Base-by-base conservation (phyloP, 345 rosid genomes). In the Eucalyptus caleyi region DNA sequence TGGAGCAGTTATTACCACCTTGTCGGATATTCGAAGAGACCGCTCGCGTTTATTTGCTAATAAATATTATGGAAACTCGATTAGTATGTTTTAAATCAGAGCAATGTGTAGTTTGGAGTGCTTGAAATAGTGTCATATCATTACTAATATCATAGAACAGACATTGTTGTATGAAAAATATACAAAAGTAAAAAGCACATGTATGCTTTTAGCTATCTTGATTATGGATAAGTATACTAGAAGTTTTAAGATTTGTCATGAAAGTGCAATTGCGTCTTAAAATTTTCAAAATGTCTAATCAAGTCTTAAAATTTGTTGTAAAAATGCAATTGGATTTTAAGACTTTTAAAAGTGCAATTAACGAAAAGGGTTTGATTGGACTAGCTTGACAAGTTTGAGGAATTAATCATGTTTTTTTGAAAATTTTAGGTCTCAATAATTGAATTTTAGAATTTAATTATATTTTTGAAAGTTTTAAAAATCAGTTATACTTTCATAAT, bases 401-500 rank as follows among this genome's bases (percentile, higher is more conserved):
- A 53, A 53, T 53, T 53, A 53, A 53, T 53, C 0, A 53, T 53
- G 0, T 4, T 53, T 53, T 53, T 53, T 53, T 53, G 59, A 53
- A 53, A 53, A 0, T 19, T 53, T 53, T 51, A 51, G 4, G 4
- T 3, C 9, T 0, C 10, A 3, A 53, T 53, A 53, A 53, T 53
- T 53, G 24, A 18, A 53, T 53, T 3, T 53, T 53, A 53, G 10
- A 2, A 53, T 19, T 53, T 53, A 53, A 19, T 53, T 19, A 8
- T 0, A 53, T 1, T 53, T 53, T 53, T 53, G 0, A 53, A 53
- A 53, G 11, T 53, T 1, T 19, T 53, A 8, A 53, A 1, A 53
- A 53, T 53, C 1, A 1, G 0, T 53, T 4, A 53, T 1, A 53
- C 1, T 53, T 4, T 21, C 2, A 8, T 21, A 0, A 53, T 0